Evolutionary conservation across 805 yeast genomes (phyloP), one percentile per base, ranked within the genome.

Genomic region (Ogataea populi-albae): DNA sequence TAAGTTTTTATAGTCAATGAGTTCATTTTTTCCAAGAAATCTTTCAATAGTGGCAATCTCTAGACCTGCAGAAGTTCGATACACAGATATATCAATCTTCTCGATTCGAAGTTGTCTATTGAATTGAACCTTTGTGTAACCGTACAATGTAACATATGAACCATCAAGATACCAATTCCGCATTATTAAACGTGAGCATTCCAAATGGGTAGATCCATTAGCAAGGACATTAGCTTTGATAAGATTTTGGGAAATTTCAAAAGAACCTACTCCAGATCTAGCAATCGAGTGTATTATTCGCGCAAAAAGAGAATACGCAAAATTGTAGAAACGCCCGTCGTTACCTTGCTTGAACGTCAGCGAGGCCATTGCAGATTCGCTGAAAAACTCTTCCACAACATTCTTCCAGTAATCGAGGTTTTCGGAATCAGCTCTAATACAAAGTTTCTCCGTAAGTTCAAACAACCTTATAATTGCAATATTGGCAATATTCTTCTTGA

Each of bases 101-200:
- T 86, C 94, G 19, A 87, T 73, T 44, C 75, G 71, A 41, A 85
- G 63, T 34, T 70, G 73, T 21, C 80, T 65, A 51, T 77, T 80
- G 61, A 86, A 73, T 5, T 77, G 65, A 7, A 84, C 75, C 43
- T 77, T 77, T 26, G 80, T 59, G 14, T 74, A 75, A 0, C 91
- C 86, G 38, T 68, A 66, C 31, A 81, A 72, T 7, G 75, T 70
- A 6, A 84, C 77, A 46, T 71, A 71, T 3, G 89, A 79, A 0
- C 93, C 94, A 58, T 86, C 95, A 2, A 64, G 58, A 52, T 77
- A 84, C 56, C 73, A 67, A 45, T 69, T 73, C 12, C 72, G 64
- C 30, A 72, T 57, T 1, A 73, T 61, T 23, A 72, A 64, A 28
- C 75, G 62, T 9, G 76, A 66, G 31, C 79, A 71, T 26, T 77